Percentiles rank a stretch among this genome's conserved stretches.
Conservation (phyloP, 2,329 filamentous ascomycete species). For the Acephala macrosclerotiorum region DNA sequence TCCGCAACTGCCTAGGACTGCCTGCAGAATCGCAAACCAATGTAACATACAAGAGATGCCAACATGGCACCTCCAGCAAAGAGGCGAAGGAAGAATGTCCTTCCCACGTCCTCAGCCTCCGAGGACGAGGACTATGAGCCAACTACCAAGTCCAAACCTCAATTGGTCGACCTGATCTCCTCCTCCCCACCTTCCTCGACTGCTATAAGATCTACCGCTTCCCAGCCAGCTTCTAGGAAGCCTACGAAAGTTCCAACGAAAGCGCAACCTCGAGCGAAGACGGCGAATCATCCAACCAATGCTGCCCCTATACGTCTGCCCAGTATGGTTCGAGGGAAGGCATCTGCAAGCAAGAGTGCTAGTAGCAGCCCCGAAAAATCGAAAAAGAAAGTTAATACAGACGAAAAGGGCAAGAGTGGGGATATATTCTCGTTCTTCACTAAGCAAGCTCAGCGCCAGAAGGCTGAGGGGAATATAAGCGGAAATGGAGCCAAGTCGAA, state of each 20-base stretch:
- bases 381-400: constrained; percentile 48
- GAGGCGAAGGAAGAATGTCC: constrained; percentile 62
- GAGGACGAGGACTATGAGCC: constrained; percentile 58
- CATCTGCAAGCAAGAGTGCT: constrained; percentile 40
- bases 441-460: constrained; percentile 61
- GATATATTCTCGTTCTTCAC: constrained; percentile 68
- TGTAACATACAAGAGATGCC: constrained; percentile 1
- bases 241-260: constrained; percentile 42
- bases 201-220: constrained; percentile 12
- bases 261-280: constrained; percentile 36
- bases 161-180: constrained; percentile 32
- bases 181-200: constrained; percentile 34
- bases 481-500: constrained; percentile 28
- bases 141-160: constrained; percentile 29
- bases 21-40: background rate
- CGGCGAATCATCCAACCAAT: constrained; percentile 39
- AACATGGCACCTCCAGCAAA: constrained; percentile 46
- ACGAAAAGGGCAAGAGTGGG: constrained; percentile 61
- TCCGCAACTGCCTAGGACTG: background rate
- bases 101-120: constrained; percentile 45
- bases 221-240: constrained; percentile 23
- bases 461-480: constrained; percentile 29
- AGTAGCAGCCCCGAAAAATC: constrained; percentile 56
- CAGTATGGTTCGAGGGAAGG: constrained; percentile 40
- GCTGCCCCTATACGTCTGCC: constrained; percentile 39